These are phyloP conservation scores for Lasiosphaeris hirsuta DNA, from an alignment of 495 filamentous ascomycete genomes.

Conservation along the genomic window DNA sequence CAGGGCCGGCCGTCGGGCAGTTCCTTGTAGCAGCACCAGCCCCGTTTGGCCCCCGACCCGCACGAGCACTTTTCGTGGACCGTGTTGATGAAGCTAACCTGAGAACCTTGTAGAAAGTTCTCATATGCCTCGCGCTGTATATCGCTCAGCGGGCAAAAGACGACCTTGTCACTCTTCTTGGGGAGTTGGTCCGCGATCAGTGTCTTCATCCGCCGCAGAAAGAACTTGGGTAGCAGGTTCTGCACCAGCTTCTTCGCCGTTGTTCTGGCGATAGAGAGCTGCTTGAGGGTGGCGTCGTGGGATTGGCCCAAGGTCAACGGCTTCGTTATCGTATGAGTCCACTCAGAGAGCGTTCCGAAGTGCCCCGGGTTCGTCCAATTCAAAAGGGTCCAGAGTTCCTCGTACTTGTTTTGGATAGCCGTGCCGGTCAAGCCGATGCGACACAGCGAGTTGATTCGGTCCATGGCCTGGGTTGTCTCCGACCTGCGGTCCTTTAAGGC, in stretches of 20 bases:
- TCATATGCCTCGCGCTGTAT: slow-evolving; percentile 84
- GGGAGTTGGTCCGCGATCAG: slow-evolving; percentile 93
- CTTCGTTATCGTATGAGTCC: slow-evolving; percentile 71
- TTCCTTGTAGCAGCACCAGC: slow-evolving; percentile 73
- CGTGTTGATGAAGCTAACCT: slow-evolving; percentile 64
- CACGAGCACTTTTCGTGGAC: slow-evolving; percentile 70
- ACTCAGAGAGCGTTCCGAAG: slow-evolving; percentile 73
- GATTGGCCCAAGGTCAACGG: slow-evolving; percentile 82
- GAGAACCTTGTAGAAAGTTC: slow-evolving; percentile 68
- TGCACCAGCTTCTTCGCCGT: slow-evolving; percentile 83
- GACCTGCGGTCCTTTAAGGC: slow-evolving; percentile 77
- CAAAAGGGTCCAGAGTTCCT: slow-evolving; percentile 92
- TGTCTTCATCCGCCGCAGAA: slow-evolving; percentile 88
- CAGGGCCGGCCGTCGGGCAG: slow-evolving; percentile 62
- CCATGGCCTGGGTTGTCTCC: slow-evolving; percentile 82
- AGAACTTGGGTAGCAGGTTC: slow-evolving; percentile 87
- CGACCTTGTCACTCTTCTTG: slow-evolving; percentile 89
- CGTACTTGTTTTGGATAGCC: slow-evolving; percentile 96
- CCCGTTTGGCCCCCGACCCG: slow-evolving; percentile 63
- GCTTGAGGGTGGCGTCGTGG: slow-evolving; percentile 82
- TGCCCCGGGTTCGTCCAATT: slow-evolving; percentile 95
- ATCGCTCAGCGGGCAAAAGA: slow-evolving; percentile 88
- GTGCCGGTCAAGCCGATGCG: slow-evolving; percentile 93
- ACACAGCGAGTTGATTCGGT: slow-evolving; percentile 87
- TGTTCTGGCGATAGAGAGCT: slow-evolving; percentile 75